A percentile compares a stretch with the other conserved stretches of the same genome.
Conservation (phyloP, 805 yeast genomes). For the Saccharomycopsis microspora region DNA sequence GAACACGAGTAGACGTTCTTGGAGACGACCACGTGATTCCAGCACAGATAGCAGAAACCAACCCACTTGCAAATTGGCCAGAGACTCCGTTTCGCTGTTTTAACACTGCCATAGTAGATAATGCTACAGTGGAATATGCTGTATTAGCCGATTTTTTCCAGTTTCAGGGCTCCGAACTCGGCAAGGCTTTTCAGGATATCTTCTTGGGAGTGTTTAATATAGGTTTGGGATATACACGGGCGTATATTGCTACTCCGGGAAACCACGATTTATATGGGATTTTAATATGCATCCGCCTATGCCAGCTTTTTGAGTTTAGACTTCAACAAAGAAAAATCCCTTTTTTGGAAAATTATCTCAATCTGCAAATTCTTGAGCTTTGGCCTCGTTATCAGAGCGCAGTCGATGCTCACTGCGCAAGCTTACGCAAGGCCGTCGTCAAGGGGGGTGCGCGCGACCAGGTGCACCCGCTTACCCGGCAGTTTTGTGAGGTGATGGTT, state of each 20-base stretch:
- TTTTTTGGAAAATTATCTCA: conserved; percentile 57
- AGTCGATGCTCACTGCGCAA: conserved; percentile 68
- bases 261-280: conserved; percentile 72
- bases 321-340: conserved; percentile 64
- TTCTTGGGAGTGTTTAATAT: conserved; percentile 41
- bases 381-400: conserved; percentile 84
- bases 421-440: conserved; percentile 41
- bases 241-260: conserved; percentile 22
- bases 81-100: conserved; percentile 69
- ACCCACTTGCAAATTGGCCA: conserved; percentile 51
- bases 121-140: conserved; percentile 63
- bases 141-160: conserved; percentile 65
- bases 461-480: conserved; percentile 51
- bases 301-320: conserved; percentile 53
- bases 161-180: conserved; percentile 27
- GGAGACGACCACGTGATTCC: conserved; percentile 39
- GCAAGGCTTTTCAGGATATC: conserved; percentile 23
- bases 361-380: conserved; percentile 49
- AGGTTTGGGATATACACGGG: conserved; percentile 37
- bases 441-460: conserved; percentile 17
- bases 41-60: conserved; percentile 77
- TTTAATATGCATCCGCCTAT: conserved; percentile 59
- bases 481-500: conserved; percentile 60
- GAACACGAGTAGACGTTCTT: conserved; percentile 10
- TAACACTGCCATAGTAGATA: conserved; percentile 63